These are phyloP conservation scores for Nigrograna mackinnonii DNA, from an alignment of 2,329 filamentous ascomycete genomes.

Conservation along the genomic window DNA sequence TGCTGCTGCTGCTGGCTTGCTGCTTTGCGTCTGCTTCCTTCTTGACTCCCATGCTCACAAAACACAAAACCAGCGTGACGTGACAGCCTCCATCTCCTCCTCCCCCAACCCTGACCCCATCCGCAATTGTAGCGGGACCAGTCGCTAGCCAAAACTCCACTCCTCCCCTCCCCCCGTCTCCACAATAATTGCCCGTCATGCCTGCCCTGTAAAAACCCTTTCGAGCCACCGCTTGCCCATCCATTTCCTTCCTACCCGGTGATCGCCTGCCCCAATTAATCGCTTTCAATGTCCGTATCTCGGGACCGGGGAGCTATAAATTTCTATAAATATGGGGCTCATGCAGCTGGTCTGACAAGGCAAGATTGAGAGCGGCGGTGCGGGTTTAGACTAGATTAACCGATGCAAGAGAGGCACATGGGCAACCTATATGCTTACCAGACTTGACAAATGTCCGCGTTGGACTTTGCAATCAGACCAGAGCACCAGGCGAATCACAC, in stretches of 20 bases:
- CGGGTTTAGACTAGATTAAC: constrained; percentile 31
- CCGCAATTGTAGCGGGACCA: too few relatives aligned
- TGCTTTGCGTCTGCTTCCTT: background rate
- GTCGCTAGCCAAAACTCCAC: too few relatives aligned
- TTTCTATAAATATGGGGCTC: constrained; percentile 13
- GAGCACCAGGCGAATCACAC: constrained; percentile 9
- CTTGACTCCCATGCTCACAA: background rate
- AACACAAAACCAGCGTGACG: too few relatives aligned
- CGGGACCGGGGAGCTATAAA: background rate
- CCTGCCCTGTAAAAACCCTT: too few relatives aligned
- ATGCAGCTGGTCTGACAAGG: constrained; percentile 17
- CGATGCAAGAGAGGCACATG: constrained; percentile 10
- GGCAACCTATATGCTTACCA: constrained; percentile 10
- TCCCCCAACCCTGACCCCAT: too few relatives aligned
- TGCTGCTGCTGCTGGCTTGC: background rate
- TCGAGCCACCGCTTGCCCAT: too few relatives aligned
- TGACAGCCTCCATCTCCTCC: too few relatives aligned
- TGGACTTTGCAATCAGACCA: too few relatives aligned
- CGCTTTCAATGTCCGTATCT: constrained; percentile 7
- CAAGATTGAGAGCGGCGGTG: constrained; percentile 9
- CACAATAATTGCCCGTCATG: too few relatives aligned
- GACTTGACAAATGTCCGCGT: constrained; percentile 10
- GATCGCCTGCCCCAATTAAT: too few relatives aligned
- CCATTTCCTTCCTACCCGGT: too few relatives aligned
- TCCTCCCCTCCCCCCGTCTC: too few relatives aligned